Conservation (phyloP, 805 yeast species). For the Ogataea neopini region DNA sequence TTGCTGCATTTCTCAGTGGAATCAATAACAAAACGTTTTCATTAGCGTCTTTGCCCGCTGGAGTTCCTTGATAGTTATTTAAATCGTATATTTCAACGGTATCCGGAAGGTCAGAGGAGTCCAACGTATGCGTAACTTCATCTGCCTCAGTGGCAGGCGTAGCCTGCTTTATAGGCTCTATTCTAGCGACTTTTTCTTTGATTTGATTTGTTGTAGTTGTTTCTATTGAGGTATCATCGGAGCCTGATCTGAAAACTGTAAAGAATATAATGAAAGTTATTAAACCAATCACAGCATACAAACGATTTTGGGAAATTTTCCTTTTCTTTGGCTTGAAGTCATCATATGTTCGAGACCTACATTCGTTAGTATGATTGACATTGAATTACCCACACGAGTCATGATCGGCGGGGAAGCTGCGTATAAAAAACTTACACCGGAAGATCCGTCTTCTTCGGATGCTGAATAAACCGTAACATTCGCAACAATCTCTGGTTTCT, state of each 20-base stretch:
- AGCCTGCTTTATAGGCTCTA: conserved; percentile 1
- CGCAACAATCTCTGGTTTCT: neutral
- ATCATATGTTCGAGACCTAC: conserved; percentile 11
- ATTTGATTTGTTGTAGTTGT: neutral
- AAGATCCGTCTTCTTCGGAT: conserved; percentile 47
- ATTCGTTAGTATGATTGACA: too few species aligned
- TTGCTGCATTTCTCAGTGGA: conserved; percentile 79
- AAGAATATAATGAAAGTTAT: conserved; percentile 10
- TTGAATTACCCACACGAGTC: neutral
- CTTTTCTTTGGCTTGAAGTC: conserved; percentile 23
- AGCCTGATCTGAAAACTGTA: conserved; percentile 5
- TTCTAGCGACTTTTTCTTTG: neutral
- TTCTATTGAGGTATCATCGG: neutral
- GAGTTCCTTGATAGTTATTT: conserved; percentile 53
- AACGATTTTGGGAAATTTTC: conserved; percentile 5
- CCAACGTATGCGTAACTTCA: conserved; percentile 2
- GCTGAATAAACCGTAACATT: conserved; percentile 31
- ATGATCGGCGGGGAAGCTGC: neutral
- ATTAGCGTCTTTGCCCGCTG: conserved; percentile 48
- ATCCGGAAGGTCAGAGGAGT: conserved; percentile 13
- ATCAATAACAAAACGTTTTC: conserved; percentile 70
- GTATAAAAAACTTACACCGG: conserved; percentile 41
- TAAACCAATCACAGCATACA: conserved; percentile 4
- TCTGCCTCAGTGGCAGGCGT: too few species aligned
- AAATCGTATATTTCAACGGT: conserved; percentile 62